Conservation (phyloP, 768 basidiomycete species). For the Amanita inopinata region DNA sequence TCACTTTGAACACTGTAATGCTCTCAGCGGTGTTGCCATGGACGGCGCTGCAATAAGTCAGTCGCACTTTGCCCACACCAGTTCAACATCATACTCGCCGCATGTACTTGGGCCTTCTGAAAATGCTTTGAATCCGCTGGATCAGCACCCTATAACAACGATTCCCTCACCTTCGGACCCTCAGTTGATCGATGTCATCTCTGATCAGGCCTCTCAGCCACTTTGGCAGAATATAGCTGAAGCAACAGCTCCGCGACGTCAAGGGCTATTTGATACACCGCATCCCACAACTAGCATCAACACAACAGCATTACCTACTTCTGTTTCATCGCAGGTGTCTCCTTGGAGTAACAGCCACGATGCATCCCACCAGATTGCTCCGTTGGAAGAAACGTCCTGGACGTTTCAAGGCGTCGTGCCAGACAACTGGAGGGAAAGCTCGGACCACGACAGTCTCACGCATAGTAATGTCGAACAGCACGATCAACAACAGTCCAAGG, state of each 20-base stretch:
- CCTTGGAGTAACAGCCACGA: slow-evolving; percentile 29
- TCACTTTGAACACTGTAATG: slow-evolving; percentile 1
- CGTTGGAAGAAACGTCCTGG: slow-evolving; percentile 42
- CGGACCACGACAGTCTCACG: slow-evolving; percentile 36
- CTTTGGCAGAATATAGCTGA: slow-evolving; percentile 28
- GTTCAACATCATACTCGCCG: not conserved
- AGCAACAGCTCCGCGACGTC: slow-evolving; percentile 19
- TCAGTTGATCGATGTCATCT: slow-evolving; percentile 12
- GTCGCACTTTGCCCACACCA: not conserved
- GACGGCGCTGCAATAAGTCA: not conserved
- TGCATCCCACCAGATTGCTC: slow-evolving; percentile 17
- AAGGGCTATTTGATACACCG: slow-evolving; percentile 33
- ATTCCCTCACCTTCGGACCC: slow-evolving; percentile 11
- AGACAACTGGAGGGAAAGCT: slow-evolving; percentile 34
- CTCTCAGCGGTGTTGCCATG: not conserved
- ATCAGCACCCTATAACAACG: not conserved
- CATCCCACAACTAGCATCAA: slow-evolving; percentile 30
- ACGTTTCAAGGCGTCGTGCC: slow-evolving; percentile 36
- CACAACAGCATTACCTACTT: slow-evolving; percentile 19
- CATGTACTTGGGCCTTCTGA: not conserved
- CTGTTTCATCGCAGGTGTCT: slow-evolving; percentile 17
- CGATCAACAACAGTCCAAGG: slow-evolving; percentile 34
- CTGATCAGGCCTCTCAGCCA: slow-evolving; percentile 16
- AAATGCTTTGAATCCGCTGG: not conserved
- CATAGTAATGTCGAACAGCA: slow-evolving; percentile 51